Evolutionary conservation across 495 filamentous ascomycete genomes (phyloP), one percentile per base, ranked within the genome.

Genomic region (Aspergillus ellipticus): DNA sequence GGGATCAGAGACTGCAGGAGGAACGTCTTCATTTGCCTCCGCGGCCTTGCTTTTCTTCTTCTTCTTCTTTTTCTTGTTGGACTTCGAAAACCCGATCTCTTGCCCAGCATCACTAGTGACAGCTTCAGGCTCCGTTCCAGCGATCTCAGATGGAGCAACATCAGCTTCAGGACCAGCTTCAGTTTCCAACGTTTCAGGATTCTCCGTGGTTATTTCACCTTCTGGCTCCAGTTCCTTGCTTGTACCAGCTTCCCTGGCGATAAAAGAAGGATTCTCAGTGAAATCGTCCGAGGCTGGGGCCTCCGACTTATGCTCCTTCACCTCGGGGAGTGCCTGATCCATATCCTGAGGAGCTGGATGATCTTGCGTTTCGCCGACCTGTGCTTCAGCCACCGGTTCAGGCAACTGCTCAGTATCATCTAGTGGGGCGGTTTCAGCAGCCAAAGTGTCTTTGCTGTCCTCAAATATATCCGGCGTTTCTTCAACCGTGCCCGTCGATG

Each of bases 21-120:
- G 16, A 6, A 51, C 37, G 1, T 74, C 61, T 21, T 59, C 61
- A 29, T 47, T 64, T 50, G 53, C 51, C 22, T 65, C 65, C 9
- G 70, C 45, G 10, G 62, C 61, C 54, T 76, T 76, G 19, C 60
- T 63, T 54, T 74, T 77, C 65, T 79, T 78, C 60, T 75, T 71
- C 53, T 77, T 73, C 58, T 64, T 74, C 43, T 61, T 62, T 5
- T 66, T 61, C 28, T 71, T 74, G 60, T 74, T 75, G 20, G 58
- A 61, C 56, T 69, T 69, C 37, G 71, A 58, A 15, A 67, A 39
- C 15, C 41, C 55, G 15, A 49, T 49, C 21, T 64, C 58, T 7
- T 48, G 54, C 24, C 61, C 52, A 7, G 57, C 9, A 43, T 62
- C 58, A n/a, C 52, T 47, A 17, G 29, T 55, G 21, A 55, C 24